A percentile compares a stretch with the other conserved stretches of the same genome.
Evolutionary conservation across 164 flowering plant genomes (phyloP).

Genomic region (Piper longum): DNA sequence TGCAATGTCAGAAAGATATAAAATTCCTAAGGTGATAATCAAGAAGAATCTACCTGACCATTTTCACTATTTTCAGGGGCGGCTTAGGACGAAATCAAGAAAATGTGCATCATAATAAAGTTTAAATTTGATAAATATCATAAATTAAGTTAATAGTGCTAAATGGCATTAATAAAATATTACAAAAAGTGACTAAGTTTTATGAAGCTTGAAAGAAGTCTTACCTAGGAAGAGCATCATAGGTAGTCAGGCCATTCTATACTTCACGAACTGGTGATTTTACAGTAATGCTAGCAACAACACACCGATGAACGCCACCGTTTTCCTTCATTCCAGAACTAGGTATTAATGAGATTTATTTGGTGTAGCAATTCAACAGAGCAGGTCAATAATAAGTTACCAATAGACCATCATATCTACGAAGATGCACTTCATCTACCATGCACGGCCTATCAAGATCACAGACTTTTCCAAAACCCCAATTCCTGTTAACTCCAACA

Average conservation of each 20-base stretch:
- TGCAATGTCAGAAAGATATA: background rate
- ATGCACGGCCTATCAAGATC: conserved; percentile 60
- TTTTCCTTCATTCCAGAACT: conserved; percentile 58
- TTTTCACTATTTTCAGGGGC: too few relatives aligned
- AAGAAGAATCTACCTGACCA: too few relatives aligned
- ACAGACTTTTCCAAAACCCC: conserved; percentile 83
- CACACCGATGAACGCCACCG: conserved; percentile 96
- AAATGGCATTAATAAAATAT: too few relatives aligned
- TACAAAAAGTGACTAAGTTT: background rate
- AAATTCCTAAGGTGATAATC: background rate
- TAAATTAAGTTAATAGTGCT: too few relatives aligned
- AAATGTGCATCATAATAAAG: too few relatives aligned
- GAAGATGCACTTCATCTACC: conserved; percentile 96
- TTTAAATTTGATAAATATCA: too few relatives aligned
- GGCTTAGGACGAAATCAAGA: too few relatives aligned
- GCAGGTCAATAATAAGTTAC: conserved; percentile 35
- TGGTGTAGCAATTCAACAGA: conserved; percentile 5
- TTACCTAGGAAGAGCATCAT: conserved; percentile 92
- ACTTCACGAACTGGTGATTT: conserved; percentile 92
- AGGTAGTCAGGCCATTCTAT: conserved; percentile 83
- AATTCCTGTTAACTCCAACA: conserved; percentile 34
- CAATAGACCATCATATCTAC: conserved; percentile 90
- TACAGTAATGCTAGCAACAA: conserved; percentile 86
- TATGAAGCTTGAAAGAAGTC: conserved; percentile 5
- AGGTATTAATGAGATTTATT: conserved; percentile 14